Evolutionary conservation across 306 rosid species (phyloP).

Genomic region (Lagenaria siceraria): DNA sequence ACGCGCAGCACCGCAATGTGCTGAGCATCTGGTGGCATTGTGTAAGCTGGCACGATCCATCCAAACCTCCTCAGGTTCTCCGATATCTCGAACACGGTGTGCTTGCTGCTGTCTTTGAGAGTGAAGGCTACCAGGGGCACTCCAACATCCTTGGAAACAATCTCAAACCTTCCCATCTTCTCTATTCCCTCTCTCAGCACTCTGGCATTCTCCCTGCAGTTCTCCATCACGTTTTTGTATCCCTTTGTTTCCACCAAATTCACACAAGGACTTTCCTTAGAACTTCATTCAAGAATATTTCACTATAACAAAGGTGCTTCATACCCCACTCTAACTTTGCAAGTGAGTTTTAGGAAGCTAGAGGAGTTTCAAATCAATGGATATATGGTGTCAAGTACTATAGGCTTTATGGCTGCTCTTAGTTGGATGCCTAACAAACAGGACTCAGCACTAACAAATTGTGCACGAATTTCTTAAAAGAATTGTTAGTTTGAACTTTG

Average conservation of each 20-base stretch:
- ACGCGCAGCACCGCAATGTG: conserved; percentile 64
- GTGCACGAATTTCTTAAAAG: background rate
- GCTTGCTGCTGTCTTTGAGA: conserved; percentile 34
- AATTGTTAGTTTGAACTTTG: background rate
- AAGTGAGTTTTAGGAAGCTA: background rate
- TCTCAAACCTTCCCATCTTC: conserved; percentile 48
- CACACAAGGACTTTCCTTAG: background rate
- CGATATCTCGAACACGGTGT: conserved; percentile 52
- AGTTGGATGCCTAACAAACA: background rate
- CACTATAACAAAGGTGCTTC: too few species aligned
- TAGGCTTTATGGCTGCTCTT: background rate
- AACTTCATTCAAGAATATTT: background rate
- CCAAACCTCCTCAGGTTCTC: conserved; percentile 64
- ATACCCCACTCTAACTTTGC: too few species aligned
- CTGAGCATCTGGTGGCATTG: conserved; percentile 86
- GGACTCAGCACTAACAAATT: background rate
- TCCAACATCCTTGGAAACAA: conserved; percentile 70
- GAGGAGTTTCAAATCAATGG: background rate
- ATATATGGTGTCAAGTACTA: background rate
- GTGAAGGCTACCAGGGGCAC: conserved; percentile 88
- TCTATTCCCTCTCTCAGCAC: conserved; percentile 69
- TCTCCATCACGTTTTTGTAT: conserved; percentile 71
- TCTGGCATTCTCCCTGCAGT: conserved; percentile 69
- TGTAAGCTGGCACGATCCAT: conserved; percentile 93
- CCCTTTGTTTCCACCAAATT: conserved; percentile 34